phyloP scores from a whole-genome alignment of 2,329 filamentous ascomycete genomes.

The Davidsoniella eucalypti region DNA sequence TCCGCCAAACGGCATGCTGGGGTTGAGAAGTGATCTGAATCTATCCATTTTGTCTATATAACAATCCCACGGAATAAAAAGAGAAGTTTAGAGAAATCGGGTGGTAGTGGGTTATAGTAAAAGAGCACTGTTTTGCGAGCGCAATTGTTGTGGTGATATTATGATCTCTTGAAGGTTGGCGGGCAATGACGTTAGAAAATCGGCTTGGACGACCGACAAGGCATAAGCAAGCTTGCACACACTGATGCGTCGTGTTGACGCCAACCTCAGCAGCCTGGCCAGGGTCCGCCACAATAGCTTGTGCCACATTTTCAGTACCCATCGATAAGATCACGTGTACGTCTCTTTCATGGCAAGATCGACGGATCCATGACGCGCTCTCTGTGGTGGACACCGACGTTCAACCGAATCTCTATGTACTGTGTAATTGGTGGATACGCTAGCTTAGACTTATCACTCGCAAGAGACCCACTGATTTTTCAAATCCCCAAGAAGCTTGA shows the following conservation, averaged over 20 bases:
- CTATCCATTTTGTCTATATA: conserved; percentile 7
- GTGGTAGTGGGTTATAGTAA: neutral
- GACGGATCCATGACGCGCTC: conserved; percentile 3
- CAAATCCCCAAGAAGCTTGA: neutral
- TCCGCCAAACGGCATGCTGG: conserved; percentile 4
- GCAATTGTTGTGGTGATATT: no score
- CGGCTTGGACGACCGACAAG: neutral
- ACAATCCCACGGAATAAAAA: neutral
- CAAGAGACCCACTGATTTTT: neutral
- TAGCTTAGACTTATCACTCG: no score
- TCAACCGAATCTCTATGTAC: conserved; percentile 1
- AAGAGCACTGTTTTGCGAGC: no score
- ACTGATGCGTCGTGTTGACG: conserved; percentile 8
- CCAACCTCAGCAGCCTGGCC: conserved; percentile 13
- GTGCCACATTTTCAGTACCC: neutral
- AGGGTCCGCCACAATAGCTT: conserved; percentile 14
- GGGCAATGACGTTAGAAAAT: conserved; percentile 7
- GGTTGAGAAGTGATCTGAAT: conserved; percentile 10
- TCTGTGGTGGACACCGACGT: neutral
- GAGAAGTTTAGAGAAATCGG: neutral
- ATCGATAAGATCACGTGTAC: neutral
- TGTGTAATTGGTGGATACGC: neutral
- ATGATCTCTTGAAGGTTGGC: neutral
- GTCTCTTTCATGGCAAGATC: neutral
- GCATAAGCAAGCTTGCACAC: neutral